phyloP scores from a whole-genome alignment of 2,329 filamentous ascomycete species.

The Fusarium virguliforme region DNA sequence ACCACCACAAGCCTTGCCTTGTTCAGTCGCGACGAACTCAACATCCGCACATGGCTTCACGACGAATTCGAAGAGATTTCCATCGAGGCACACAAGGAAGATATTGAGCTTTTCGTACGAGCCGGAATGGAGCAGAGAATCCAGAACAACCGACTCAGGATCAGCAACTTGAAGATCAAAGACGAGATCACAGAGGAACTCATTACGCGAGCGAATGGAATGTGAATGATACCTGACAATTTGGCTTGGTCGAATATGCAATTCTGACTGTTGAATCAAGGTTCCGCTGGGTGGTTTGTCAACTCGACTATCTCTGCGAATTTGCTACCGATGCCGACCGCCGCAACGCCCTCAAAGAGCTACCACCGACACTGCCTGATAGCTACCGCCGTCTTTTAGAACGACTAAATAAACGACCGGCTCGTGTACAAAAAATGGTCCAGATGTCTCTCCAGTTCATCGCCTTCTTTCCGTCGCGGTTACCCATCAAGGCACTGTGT shows the following conservation, averaged over 20 bases:
- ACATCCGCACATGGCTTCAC: not conserved
- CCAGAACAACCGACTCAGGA: not conserved
- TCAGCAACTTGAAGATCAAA: constrained; percentile 14
- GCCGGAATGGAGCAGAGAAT: constrained; percentile 31
- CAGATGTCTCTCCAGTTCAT: constrained; percentile 32
- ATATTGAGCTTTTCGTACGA: constrained; percentile 30
- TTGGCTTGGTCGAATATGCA: accelerated
- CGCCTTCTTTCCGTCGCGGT: accelerated
- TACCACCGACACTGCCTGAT: constrained; percentile 13
- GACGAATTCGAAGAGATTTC: not conserved
- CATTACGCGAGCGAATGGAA: constrained; percentile 27
- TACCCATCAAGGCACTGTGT: not conserved
- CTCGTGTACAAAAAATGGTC: constrained; percentile 7
- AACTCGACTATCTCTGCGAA: constrained; percentile 40
- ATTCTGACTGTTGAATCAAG: not conserved
- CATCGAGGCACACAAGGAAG: constrained; percentile 23
- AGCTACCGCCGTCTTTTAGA: constrained; percentile 34
- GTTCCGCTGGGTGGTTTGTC: constrained; percentile 46
- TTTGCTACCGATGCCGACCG: constrained; percentile 25
- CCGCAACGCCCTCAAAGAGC: constrained; percentile 18
- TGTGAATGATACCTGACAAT: constrained; percentile 9
- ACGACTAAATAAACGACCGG: not conserved
- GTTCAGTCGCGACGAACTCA: constrained; percentile 29
- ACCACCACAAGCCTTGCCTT: constrained; percentile 9
- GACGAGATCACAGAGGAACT: constrained; percentile 27